Conservation (phyloP, 495 filamentous ascomycete species). For the Neurospora sp. region DNA sequence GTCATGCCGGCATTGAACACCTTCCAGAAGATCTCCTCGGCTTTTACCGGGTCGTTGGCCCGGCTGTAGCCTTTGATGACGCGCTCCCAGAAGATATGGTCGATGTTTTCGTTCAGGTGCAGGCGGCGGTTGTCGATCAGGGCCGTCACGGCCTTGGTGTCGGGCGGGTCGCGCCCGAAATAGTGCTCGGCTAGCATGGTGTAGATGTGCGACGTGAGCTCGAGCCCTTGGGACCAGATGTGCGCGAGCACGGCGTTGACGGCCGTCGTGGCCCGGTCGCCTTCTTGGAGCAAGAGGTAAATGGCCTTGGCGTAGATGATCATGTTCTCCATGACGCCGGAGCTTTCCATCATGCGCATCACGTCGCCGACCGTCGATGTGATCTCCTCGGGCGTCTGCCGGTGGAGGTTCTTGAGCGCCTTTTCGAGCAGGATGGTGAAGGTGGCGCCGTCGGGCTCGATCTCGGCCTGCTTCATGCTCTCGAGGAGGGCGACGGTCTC, state of each 20-base stretch:
- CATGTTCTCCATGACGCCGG: constrained; percentile 44
- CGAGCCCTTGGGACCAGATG: constrained; percentile 42
- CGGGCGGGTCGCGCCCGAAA: constrained; percentile 46
- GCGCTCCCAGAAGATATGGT: constrained; percentile 57
- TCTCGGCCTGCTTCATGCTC: constrained; percentile 23
- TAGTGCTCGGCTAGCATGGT: constrained; percentile 61
- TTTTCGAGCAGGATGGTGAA: constrained; percentile 35
- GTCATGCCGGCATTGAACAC: constrained; percentile 28
- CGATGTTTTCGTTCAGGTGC: constrained; percentile 27
- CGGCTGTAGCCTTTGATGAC: constrained; percentile 52
- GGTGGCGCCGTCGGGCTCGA: constrained; percentile 29
- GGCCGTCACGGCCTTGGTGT: constrained; percentile 44
- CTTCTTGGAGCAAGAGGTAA: constrained; percentile 43
- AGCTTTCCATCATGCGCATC: constrained; percentile 41
- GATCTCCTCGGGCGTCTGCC: constrained; percentile 19
- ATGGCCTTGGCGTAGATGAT: constrained; percentile 54
- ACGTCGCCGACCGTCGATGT: constrained; percentile 25
- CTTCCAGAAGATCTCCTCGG: constrained; percentile 40
- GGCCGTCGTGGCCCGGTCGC: constrained; percentile 31
- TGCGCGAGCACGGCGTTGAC: constrained; percentile 51
- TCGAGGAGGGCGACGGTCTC: constrained; percentile 32
- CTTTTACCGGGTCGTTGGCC: constrained; percentile 35
- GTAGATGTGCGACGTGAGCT: constrained; percentile 51
- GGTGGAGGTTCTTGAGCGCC: constrained; percentile 15
- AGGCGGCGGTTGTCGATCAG: constrained; percentile 40